Evolutionary conservation across 768 basidiomycete genomes (phyloP).

Genomic region (Pleurotus eryngii): DNA sequence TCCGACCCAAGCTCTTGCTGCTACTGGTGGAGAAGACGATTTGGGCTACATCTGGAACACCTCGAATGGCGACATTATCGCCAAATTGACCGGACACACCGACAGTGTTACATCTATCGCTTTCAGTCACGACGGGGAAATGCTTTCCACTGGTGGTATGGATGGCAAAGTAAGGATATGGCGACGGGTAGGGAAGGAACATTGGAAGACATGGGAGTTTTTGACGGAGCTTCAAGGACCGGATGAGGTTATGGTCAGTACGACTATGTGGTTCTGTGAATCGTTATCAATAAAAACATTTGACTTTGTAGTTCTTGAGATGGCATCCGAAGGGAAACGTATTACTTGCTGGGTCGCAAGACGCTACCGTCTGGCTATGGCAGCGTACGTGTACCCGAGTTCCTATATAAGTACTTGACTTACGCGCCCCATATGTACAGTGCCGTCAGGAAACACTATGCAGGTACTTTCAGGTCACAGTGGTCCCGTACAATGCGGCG

Average conservation of each 20-base stretch:
- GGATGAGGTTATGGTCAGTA: constrained; percentile 88
- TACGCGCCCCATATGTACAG: constrained; percentile 34
- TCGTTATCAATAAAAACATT: not conserved
- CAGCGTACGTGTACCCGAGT: constrained; percentile 60
- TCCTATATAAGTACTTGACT: not conserved
- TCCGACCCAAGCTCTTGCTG: constrained; percentile 78
- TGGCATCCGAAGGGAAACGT: constrained; percentile 96
- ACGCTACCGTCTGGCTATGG: constrained; percentile 96
- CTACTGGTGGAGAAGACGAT: constrained; percentile 95
- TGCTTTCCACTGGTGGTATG: constrained; percentile 97
- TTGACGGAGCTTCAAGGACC: constrained; percentile 89
- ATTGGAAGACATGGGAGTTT: constrained; percentile 89
- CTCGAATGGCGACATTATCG: constrained; percentile 74
- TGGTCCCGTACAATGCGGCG: constrained; percentile 78
- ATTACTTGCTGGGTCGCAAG: constrained; percentile 88
- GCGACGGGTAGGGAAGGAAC: constrained; percentile 75
- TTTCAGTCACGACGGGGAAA: constrained; percentile 88
- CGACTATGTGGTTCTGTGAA: not conserved
- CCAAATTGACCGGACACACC: constrained; percentile 86
- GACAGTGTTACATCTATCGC: constrained; percentile 82
- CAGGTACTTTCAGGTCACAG: constrained; percentile 93
- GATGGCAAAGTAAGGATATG: constrained; percentile 93
- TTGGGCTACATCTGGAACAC: constrained; percentile 92
- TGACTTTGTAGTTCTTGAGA: constrained; percentile 65
- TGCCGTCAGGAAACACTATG: constrained; percentile 94